phyloP scores from a whole-genome alignment of 2,329 filamentous ascomycete species.

The Emergomyces pasteurianus region DNA sequence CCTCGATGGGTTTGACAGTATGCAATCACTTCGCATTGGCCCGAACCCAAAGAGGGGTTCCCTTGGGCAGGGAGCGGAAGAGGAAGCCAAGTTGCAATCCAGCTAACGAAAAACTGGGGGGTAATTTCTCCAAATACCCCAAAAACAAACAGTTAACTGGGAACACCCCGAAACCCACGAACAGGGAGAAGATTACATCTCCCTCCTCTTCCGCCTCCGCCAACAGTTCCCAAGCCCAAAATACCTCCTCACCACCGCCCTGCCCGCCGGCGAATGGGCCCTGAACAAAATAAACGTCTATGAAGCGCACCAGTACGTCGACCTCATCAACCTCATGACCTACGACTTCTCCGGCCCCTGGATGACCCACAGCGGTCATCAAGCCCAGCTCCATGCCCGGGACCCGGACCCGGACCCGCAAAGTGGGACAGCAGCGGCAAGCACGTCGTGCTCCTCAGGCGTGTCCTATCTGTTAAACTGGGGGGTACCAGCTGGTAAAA shows the following conservation, averaged over 20 bases:
- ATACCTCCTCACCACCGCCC: slow-evolving; percentile 59
- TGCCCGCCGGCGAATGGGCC: slow-evolving; percentile 55
- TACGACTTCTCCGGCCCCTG: slow-evolving; percentile 70
- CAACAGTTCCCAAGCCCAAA: slow-evolving; percentile 54
- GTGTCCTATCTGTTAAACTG: slow-evolving; percentile 54
- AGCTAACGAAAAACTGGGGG: not conserved
- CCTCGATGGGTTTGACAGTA: slow-evolving; percentile 67
- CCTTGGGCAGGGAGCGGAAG: not conserved
- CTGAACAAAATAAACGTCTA: slow-evolving; percentile 58
- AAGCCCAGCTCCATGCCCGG: slow-evolving; percentile 61
- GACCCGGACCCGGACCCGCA: slow-evolving; percentile 35
- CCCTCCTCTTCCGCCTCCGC: slow-evolving; percentile 55
- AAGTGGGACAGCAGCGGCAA: slow-evolving; percentile 40
- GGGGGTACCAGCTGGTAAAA: slow-evolving; percentile 57
- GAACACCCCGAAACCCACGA: slow-evolving; percentile 56
- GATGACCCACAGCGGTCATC: slow-evolving; percentile 57
- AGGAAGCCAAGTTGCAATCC: not conserved
- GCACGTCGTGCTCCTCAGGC: slow-evolving; percentile 44
- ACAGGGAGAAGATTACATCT: slow-evolving; percentile 59
- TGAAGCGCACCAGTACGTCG: slow-evolving; percentile 52
- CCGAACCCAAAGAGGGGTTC: not conserved
- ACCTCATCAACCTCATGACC: slow-evolving; percentile 66
- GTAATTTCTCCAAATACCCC: not conserved
- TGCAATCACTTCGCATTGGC: slow-evolving; percentile 14
- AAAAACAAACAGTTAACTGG: slow-evolving; percentile 66